Conservation (phyloP, 2,329 filamentous ascomycete genomes). For the Colletotrichum viniferum region DNA sequence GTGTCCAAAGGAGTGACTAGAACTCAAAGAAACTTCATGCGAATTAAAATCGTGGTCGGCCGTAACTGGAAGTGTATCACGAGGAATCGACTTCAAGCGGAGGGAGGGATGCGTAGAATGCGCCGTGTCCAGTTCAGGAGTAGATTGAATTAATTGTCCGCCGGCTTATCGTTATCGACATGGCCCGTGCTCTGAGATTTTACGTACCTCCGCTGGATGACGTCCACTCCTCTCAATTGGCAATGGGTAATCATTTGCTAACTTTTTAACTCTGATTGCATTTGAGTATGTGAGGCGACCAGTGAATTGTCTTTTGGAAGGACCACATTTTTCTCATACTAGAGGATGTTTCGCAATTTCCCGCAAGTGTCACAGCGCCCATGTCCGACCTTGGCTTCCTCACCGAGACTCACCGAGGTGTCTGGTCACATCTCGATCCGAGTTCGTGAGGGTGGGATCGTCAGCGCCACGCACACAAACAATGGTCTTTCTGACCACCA, state of each 20-base stretch:
- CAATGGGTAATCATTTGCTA: neutral
- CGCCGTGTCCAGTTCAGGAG: conserved; percentile 3
- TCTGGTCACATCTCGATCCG: neutral
- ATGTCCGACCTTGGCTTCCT: neutral
- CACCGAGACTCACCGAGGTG: neutral
- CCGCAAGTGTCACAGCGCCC: neutral
- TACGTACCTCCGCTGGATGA: neutral
- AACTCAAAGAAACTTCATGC: neutral
- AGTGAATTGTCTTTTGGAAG: fast-evolving
- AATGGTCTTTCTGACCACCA: neutral
- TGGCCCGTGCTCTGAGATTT: conserved; percentile 2
- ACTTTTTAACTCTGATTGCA: neutral
- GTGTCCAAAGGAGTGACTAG: conserved; percentile 11
- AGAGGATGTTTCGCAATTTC: neutral
- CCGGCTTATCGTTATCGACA: conserved; percentile 16
- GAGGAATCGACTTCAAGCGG: neutral
- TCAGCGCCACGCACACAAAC: neutral
- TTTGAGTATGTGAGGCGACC: neutral
- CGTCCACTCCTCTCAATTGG: neutral
- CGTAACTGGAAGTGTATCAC: neutral
- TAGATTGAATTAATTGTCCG: neutral
- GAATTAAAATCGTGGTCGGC: neutral
- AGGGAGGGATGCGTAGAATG: neutral
- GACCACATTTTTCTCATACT: fast-evolving
- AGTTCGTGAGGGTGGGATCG: neutral